These are phyloP conservation scores for Erysiphe pulchra DNA, from an alignment of 2,329 filamentous ascomycete species.

Conservation along the genomic window DNA sequence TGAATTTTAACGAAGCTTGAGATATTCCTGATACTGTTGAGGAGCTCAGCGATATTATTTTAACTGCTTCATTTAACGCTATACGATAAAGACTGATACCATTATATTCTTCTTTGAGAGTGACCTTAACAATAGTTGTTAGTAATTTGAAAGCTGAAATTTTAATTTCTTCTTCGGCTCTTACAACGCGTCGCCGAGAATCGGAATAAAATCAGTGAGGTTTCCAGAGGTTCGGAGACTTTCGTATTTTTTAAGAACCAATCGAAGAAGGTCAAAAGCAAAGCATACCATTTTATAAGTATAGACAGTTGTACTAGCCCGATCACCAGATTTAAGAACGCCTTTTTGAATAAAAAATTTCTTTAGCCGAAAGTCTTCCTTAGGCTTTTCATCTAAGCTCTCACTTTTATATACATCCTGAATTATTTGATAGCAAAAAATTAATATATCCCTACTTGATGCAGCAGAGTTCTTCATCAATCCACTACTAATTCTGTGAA, in stretches of 20 bases:
- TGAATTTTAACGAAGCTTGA: constrained; percentile 69
- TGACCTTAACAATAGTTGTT: constrained; percentile 61
- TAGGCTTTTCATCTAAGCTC: constrained; percentile 23
- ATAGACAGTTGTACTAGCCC: constrained; percentile 50
- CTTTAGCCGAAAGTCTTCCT: constrained; percentile 34
- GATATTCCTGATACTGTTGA: constrained; percentile 63
- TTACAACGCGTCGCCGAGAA: constrained; percentile 66
- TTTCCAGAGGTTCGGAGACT: constrained; percentile 56
- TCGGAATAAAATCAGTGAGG: constrained; percentile 61
- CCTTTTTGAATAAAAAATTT: constrained; percentile 63
- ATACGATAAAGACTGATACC: constrained; percentile 37
- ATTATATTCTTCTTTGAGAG: constrained; percentile 41
- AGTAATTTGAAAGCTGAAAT: constrained; percentile 69
- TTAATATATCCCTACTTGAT: constrained; percentile 54
- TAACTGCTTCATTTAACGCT: constrained; percentile 65
- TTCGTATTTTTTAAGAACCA: constrained; percentile 67
- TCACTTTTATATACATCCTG: constrained; percentile 55
- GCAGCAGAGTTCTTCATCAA: constrained; percentile 59
- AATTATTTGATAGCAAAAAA: constrained; percentile 89
- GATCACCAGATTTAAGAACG: constrained; percentile 46
- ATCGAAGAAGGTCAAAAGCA: constrained; percentile 62
- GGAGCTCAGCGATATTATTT: constrained; percentile 48
- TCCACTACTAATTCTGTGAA: constrained; percentile 61
- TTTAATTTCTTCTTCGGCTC: constrained; percentile 77
- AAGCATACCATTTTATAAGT: constrained; percentile 75